phyloP scores from a whole-genome alignment of 108 stramenopile genomes.

The Aurantiochytrium sp. region DNA sequence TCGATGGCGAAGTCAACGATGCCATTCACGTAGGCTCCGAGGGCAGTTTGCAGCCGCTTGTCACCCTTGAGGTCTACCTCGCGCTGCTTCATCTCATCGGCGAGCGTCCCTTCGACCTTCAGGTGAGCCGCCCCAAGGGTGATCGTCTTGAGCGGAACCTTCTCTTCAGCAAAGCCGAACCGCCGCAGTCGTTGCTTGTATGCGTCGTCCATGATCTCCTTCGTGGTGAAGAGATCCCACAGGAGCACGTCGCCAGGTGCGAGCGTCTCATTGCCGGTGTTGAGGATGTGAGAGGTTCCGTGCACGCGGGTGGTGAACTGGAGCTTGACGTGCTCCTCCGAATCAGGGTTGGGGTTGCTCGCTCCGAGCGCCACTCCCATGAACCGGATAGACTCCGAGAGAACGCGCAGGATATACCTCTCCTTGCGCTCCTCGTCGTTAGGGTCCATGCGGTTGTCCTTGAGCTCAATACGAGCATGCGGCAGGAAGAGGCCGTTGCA shows the following conservation, averaged over 20 bases:
- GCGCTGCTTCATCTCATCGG: background rate
- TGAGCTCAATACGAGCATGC: too few species aligned
- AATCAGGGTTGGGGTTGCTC: background rate
- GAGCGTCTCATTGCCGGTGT: background rate
- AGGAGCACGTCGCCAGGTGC: background rate
- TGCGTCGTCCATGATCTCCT: background rate
- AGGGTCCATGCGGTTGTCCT: background rate
- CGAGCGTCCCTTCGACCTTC: background rate
- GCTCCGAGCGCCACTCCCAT: background rate
- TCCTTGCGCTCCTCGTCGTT: background rate
- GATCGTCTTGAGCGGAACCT: background rate
- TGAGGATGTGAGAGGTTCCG: background rate
- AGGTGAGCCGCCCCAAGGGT: background rate
- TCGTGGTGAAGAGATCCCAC: background rate
- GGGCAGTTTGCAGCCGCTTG: background rate
- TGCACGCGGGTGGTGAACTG: background rate
- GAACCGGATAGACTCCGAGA: background rate
- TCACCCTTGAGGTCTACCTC: background rate
- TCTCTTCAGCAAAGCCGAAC: background rate
- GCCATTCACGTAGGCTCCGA: background rate
- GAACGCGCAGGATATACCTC: background rate
- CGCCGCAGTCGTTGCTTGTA: background rate
- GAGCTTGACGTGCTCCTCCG: background rate
- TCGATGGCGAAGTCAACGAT: background rate
- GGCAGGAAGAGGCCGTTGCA: background rate